These are phyloP conservation scores for Colletotrichum sp. DNA, from an alignment of 2,329 filamentous ascomycete genomes.

Conservation along the genomic window DNA sequence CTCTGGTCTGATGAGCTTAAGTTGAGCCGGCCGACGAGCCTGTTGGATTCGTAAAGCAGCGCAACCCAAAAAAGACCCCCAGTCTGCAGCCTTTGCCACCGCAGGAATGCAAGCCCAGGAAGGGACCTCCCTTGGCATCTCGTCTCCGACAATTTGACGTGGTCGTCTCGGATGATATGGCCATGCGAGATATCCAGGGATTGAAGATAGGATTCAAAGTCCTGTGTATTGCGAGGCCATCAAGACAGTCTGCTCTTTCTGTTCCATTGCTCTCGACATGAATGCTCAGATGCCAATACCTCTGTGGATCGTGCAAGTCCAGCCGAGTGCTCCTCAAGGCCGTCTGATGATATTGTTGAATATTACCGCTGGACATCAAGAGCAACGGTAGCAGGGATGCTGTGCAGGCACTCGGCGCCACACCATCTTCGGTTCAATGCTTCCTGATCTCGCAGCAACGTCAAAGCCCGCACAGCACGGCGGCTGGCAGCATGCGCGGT, in stretches of 20 bases:
- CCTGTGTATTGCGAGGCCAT: background rate
- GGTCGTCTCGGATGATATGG: background rate
- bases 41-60: background rate
- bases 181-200: background rate
- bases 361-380: background rate
- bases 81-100: background rate
- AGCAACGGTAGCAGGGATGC: background rate
- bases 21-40: background rate
- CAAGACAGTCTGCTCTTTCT: background rate
- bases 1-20: background rate
- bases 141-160: background rate
- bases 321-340: background rate
- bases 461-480: background rate
- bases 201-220: background rate
- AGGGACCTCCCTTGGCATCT: background rate
- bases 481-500: background rate
- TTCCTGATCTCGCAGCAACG: slow-evolving; percentile 8
- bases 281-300: background rate
- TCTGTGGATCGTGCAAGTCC: background rate
- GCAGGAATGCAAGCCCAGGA: background rate
- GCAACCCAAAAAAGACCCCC: background rate
- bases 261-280: background rate
- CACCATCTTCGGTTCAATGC: background rate
- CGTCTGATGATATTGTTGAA: background rate
- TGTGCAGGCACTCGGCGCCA: background rate